Base-by-base conservation (phyloP, 495 filamentous ascomycete genomes). In the Penicillium silybi region DNA sequence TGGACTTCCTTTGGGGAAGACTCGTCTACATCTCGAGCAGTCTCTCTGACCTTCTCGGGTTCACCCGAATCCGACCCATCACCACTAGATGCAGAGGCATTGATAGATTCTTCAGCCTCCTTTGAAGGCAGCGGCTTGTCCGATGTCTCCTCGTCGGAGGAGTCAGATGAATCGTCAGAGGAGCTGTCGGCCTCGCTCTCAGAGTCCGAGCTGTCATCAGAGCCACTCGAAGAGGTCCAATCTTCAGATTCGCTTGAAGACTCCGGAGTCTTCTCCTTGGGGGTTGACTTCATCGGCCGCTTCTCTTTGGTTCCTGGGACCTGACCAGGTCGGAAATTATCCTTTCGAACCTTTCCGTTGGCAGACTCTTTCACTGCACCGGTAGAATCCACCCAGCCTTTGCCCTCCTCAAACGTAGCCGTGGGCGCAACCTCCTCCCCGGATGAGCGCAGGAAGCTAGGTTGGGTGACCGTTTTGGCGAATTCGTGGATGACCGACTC, bases 381-480 rank as follows among this genome's bases (percentile, higher is more conserved):
- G 16, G 83, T 72, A 56, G 82, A 80, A 62, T 96, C 88, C 4
- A 95, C 76, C 93, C 93, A 97, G 0, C 93, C 92, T 56, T 88
- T 88, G 15, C 84, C 90, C 25, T 97, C 66, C 38, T 79, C 75
- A 45, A 67, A 78, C 17, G 62, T 58, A 4, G 64, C 67, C 2
- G 74, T 63, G 52, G 59, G 53, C 52, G 66, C 10, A 54, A 66
- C 38, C 38, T 60, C 57, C 53, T 75, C 63, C 19, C 59, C 56
- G 5, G 47, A 54, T 0, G 69, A 65, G 54, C 85, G 87, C 45
- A 95, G 67, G 60, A 96, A 95, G 13, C 79, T 85, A 0, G 88
- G 85, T 48, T 88, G 84, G 50, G 95, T 92, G 34, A 78, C 77
- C 2, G 85, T 87, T 52, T 86, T 89, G 54, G 81, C 73, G 66